These are phyloP conservation scores for Tieghemiomyces parasiticus DNA, from an alignment of 192 early-diverging fungal species.

Conservation along the genomic window DNA sequence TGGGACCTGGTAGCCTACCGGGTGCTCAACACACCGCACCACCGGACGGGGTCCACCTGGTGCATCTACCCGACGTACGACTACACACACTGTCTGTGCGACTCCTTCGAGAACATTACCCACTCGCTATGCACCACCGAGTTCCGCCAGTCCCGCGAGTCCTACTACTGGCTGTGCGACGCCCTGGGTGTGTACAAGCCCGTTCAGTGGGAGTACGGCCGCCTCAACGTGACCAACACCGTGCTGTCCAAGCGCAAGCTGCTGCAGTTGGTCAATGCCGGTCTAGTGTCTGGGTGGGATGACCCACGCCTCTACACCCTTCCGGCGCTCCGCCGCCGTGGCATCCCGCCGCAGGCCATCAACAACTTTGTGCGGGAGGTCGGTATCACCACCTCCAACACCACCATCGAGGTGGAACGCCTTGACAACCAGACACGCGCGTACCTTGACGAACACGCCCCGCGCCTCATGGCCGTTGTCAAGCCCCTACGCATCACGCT, in stretches of 20 bases:
- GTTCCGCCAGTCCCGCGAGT: conserved; percentile 82
- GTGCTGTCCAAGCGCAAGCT: conserved; percentile 98
- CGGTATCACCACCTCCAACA: conserved; percentile 72
- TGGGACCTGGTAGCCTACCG: conserved; percentile 99
- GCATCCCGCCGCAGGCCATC: conserved; percentile 93
- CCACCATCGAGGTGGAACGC: conserved; percentile 69
- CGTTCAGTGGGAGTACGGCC: conserved; percentile 98
- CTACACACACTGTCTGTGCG: conserved; percentile 95
- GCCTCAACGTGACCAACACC: conserved; percentile 85
- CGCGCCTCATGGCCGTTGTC: conserved; percentile 83
- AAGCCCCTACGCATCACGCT: conserved; percentile 82
- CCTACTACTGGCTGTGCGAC: conserved; percentile 99
- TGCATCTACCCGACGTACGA: conserved; percentile 99
- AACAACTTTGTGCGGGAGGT: conserved; percentile 94
- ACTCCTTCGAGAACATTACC: conserved; percentile 99
- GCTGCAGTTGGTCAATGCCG: conserved; percentile 69
- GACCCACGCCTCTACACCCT: conserved; percentile 97
- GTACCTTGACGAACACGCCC: conserved; percentile 80
- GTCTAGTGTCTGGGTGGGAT: conserved; percentile 76
- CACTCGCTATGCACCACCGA: conserved; percentile 98
- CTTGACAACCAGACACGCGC: conserved; percentile 93
- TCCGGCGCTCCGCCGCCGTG: conserved; percentile 85
- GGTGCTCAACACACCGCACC: conserved; percentile 78
- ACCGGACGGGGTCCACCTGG: conserved; percentile 86
- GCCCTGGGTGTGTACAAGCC: conserved; percentile 98